phyloP scores from a whole-genome alignment of 2,329 filamentous ascomycete genomes.

The Fusarium poae region DNA sequence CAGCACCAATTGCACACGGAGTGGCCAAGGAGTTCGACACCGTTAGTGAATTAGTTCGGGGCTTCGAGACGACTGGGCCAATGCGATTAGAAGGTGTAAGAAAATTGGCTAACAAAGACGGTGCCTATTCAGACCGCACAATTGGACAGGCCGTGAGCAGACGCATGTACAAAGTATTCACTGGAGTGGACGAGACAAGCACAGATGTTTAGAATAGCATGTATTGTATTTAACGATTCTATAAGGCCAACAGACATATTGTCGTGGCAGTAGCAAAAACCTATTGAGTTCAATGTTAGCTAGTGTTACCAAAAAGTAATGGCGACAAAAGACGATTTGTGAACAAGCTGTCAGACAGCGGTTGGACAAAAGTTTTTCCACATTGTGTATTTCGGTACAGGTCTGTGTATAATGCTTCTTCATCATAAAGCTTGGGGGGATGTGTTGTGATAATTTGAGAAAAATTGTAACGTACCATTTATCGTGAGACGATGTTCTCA shows the following conservation, averaged over 20 bases:
- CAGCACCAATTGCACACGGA: conserved; percentile 78
- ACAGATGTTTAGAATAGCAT: conserved; percentile 60
- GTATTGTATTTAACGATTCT: conserved; percentile 26
- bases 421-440: conserved; percentile 68
- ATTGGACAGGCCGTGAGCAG: conserved; percentile 71
- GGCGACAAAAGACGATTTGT: conserved; percentile 39
- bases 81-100: conserved; percentile 71
- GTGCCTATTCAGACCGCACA: conserved; percentile 65
- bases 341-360: conserved; percentile 76
- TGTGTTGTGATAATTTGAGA: conserved; percentile 13
- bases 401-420: conserved; percentile 80
- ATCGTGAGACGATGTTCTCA: conserved; percentile 32
- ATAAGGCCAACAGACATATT: conserved; percentile 13
- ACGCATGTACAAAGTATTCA: conserved; percentile 72
- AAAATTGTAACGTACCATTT: conserved; percentile 56
- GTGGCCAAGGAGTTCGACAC: conserved; percentile 72
- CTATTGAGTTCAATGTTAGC: conserved; percentile 44
- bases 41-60: conserved; percentile 69
- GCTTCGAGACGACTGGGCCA: conserved; percentile 70
- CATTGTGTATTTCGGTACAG: conserved; percentile 79
- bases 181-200: conserved; percentile 66
- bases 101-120: conserved; percentile 69
- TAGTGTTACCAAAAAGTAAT: conserved; percentile 35
- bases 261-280: conserved; percentile 11
- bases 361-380: conserved; percentile 82